Conservation (phyloP, 805 yeast genomes). For the Suhomyces kilbournensis region DNA sequence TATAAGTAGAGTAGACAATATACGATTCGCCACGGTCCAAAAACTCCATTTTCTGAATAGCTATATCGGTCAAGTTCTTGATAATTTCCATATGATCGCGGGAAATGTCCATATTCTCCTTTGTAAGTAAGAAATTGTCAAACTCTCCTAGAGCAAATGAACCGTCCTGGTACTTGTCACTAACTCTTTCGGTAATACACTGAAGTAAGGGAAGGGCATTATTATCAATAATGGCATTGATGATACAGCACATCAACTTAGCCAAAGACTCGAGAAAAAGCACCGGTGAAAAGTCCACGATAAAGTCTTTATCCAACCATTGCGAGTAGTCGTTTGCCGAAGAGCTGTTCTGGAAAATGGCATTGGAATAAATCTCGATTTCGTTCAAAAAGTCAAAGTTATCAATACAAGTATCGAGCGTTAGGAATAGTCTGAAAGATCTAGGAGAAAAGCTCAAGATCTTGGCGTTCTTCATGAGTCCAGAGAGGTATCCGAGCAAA, state of each 20-base stretch:
- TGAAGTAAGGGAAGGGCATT: conserved; percentile 24
- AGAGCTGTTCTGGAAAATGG: conserved; percentile 10
- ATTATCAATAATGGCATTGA: conserved; percentile 28
- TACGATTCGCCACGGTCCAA: conserved; percentile 59
- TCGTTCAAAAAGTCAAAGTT: conserved; percentile 37
- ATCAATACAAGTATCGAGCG: conserved; percentile 36
- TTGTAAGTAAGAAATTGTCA: conserved; percentile 1
- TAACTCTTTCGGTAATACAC: conserved; percentile 23
- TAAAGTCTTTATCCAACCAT: conserved; percentile 24
- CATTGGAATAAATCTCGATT: conserved; percentile 30
- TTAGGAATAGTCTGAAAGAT: conserved; percentile 29
- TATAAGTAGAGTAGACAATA: conserved; percentile 49
- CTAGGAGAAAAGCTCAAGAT: conserved; percentile 21
- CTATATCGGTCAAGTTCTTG: conserved; percentile 29
- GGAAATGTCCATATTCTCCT: conserved; percentile 18
- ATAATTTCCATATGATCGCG: conserved; percentile 25
- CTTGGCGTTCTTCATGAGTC: conserved; percentile 25
- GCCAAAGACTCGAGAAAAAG: conserved; percentile 34
- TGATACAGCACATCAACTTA: conserved; percentile 33
- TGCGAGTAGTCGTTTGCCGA: conserved; percentile 13
- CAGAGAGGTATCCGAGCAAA: conserved; percentile 33
- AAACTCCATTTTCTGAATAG: conserved; percentile 38
- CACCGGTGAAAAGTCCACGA: conserved; percentile 32
- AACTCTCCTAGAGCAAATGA: conserved; percentile 1
- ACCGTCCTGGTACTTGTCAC: conserved; percentile 14